Percentiles rank a stretch among this genome's conserved stretches.
phyloP scores from a whole-genome alignment of 345 rosid species.

The Citrus medica region DNA sequence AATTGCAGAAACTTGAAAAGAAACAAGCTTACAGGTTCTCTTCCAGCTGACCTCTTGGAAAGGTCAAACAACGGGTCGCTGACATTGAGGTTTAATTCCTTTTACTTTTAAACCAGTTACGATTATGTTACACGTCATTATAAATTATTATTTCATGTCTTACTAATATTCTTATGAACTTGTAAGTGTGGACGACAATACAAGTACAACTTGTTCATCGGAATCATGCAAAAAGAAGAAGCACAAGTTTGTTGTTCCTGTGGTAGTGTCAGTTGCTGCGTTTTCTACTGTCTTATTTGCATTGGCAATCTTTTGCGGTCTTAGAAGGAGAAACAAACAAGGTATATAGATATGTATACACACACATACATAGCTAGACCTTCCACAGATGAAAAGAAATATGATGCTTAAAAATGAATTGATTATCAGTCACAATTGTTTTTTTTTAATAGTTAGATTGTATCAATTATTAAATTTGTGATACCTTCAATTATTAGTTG shows the following conservation, averaged over 20 bases:
- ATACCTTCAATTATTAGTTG: background rate
- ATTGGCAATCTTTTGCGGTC: constrained; percentile 10
- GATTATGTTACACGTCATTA: no score
- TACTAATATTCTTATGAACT: background rate
- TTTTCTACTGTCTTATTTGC: constrained; percentile 22
- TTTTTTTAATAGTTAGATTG: background rate
- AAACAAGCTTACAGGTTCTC: background rate
- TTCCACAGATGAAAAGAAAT: no score
- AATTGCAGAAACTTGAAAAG: background rate
- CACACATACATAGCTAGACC: no score
- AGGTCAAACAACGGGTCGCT: background rate
- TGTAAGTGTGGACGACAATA: constrained; percentile 38
- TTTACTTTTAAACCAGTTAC: no score
- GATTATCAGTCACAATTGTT: no score
- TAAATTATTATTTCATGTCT: background rate
- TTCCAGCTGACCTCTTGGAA: background rate
- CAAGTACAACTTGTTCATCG: constrained; percentile 28
- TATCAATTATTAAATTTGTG: constrained; percentile 4
- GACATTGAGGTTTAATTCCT: background rate
- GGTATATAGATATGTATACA: constrained; percentile 1
- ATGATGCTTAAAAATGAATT: no score
- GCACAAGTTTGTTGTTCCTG: constrained; percentile 30
- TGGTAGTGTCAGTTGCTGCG: constrained; percentile 27
- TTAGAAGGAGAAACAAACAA: constrained; percentile 21
- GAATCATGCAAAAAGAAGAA: constrained; percentile 33